Evolutionary conservation across 441 rosid species (phyloP), one percentile per base, ranked within the genome.

Genomic region (Jatropha multifida): DNA sequence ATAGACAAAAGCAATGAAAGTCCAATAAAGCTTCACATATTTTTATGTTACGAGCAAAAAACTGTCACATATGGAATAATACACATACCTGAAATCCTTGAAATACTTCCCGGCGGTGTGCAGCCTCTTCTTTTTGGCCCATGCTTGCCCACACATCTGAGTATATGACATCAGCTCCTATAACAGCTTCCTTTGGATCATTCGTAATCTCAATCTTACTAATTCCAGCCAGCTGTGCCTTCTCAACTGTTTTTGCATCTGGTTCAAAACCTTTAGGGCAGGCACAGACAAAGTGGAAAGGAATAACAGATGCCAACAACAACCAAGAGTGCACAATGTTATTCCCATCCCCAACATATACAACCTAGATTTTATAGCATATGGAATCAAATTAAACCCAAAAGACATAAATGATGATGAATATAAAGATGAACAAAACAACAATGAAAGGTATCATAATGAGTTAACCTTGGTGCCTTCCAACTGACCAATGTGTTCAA

Each of bases 101-200:
- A 79, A 96, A 96, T 61, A 79, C 90, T 88, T 94, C 86, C 42
- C 80, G 91, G 42, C 99, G 97, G 68, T 85, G 73, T 70, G 91
- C 97, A 74, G 98, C 97, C 87, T 96, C 98, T 75, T 96, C 97
- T 81, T 94, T 96, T 75, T 96, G 99, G 46, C 99, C 99, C 99
- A 94, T 94, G 82, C 98, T 96, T 68, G 99, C 98, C 98, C 98
- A 92, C 72, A 94, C 98, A 81, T 96, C 99, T 12, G 99, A 94
- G 88, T 94, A 94, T 26, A 94, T 97, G 73, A 96, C 97, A 91
- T 96, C 98, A 78, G 98, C 98, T 78, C 91, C 97, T 77, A 73
- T 80, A 38, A 96, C 95, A 75, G 96, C 98, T 86, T 92, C 98
- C 77, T 86, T 92, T 26, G 94, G 88, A 83, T 96, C 96, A 80